Conservation (phyloP, 2,329 filamentous ascomycete species). For the Pseudocercospora cruenta region DNA sequence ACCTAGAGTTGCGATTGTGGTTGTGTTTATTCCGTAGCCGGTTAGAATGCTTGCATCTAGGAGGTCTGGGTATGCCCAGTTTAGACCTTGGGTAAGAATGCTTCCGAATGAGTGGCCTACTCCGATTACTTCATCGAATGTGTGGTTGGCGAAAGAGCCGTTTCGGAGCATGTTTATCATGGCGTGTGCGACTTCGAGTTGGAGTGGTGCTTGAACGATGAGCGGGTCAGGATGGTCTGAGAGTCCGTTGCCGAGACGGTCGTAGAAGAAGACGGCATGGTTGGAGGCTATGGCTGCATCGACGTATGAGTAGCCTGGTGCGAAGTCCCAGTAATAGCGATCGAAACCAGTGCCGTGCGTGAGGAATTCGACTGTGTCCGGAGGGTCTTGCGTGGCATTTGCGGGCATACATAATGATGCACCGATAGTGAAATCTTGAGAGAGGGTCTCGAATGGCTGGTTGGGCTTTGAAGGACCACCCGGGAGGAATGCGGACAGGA, state of each 20-base stretch:
- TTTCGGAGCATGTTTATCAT: constrained; percentile 37
- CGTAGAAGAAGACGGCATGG: constrained; percentile 46
- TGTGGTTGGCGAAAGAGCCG: constrained; percentile 24
- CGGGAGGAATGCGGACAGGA: not conserved
- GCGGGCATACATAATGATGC: not conserved
- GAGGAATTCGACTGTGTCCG: constrained; percentile 41
- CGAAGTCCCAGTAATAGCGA: constrained; percentile 39
- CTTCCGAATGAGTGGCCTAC: constrained; percentile 45
- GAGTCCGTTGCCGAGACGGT: constrained; percentile 44
- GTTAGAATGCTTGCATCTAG: constrained; percentile 43
- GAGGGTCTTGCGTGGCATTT: not conserved
- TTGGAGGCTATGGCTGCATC: constrained; percentile 44
- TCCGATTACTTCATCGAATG: constrained; percentile 43
- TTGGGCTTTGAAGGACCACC: not conserved
- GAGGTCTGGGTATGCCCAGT: constrained; percentile 36
- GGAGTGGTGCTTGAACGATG: constrained; percentile 42
- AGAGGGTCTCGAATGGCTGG: not conserved
- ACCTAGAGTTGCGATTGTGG: not conserved
- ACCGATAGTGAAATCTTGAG: not conserved
- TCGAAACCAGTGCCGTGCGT: constrained; percentile 46
- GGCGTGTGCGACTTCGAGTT: constrained; percentile 42
- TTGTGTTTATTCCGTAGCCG: constrained; percentile 36
- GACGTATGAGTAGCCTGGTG: constrained; percentile 22
- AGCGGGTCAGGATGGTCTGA: constrained; percentile 45
- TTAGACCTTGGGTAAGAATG: constrained; percentile 37